These are phyloP conservation scores for Lasiodiplodia citricola DNA, from an alignment of 2,329 filamentous ascomycete genomes.

Conservation along the genomic window DNA sequence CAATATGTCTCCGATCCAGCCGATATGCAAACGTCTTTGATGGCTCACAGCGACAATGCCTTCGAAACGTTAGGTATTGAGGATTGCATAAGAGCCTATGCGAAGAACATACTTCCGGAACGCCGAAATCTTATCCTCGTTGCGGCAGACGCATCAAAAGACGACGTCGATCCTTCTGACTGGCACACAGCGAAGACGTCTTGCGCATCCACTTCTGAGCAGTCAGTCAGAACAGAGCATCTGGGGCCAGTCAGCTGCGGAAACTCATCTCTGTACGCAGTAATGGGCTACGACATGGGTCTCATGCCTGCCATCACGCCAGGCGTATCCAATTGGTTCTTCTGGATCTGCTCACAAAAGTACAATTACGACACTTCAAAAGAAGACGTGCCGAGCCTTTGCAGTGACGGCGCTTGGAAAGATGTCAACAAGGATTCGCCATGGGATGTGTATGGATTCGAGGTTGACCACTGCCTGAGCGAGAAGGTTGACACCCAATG, in stretches of 20 bases:
- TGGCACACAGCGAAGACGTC: not conserved
- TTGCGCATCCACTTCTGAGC: not conserved
- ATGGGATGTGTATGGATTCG: not conserved
- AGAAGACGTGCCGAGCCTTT: not conserved
- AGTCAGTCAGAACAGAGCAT: not conserved
- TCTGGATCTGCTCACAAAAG: not conserved
- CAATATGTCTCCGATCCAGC: no score
- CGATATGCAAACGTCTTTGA: no score
- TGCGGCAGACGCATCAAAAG: not conserved
- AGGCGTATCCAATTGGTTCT: not conserved
- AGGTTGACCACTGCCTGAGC: conserved; percentile 17
- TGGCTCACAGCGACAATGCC: no score
- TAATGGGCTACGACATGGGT: not conserved
- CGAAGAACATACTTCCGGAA: no score
- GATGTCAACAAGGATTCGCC: not conserved
- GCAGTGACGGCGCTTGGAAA: not conserved
- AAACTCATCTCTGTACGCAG: not conserved
- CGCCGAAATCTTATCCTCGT: no score
- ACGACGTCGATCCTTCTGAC: not conserved
- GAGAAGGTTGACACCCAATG: not conserved
- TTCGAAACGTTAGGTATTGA: no score
- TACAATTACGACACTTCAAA: not conserved
- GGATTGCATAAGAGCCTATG: no score
- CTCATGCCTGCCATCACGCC: not conserved
- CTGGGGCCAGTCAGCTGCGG: not conserved